Base-by-base conservation (phyloP, 495 filamentous ascomycete species). In the Xylaria acuta region DNA sequence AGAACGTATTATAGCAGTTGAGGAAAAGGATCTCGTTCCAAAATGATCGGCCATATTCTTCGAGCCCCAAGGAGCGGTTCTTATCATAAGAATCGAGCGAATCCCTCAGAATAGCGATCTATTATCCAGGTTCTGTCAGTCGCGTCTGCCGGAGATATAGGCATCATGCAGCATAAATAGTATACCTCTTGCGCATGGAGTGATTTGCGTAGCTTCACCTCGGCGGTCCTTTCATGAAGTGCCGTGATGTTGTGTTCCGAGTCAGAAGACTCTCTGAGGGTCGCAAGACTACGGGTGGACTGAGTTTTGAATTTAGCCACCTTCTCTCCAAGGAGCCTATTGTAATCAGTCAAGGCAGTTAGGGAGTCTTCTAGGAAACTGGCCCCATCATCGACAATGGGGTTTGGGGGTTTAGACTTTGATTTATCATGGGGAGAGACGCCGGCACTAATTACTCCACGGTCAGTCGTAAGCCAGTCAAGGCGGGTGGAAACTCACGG, bases 241-340 rank as follows among this genome's bases (percentile, higher is more conserved):
- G 51, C 6, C 18, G 60, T 11, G 47, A 47, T 22, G 38, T 71
- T 49, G n/a, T 56, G 34, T 1, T 63, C 56, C 1, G 32, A 20
- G 14, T 40, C 45, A 43, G 60, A 53, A 40, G 58, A 38, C 18
- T 66, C 69, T 47, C 12, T 45, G 7, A 47, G 27, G 18, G 36
- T 32, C 47, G 62, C 69, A 43, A 71, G 60, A 59, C 60, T 65
- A 25, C 69, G 69, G 5, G 25, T 32, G 8, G 51, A 45, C 27
- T 71, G 69, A 16, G 30, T 20, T 40, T 53, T 47, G 30, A 71
- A 71, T 43, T 65, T 64, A 25, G 60, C 22, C 1, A 66, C 51
- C 49, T 66, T 71, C 9, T 66, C 69, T 25, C 66, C 49, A 49
- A 71, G 60, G n/a, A 71, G 40, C 22, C 25, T 47, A 51, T 71